Base-by-base conservation (phyloP, 345 rosid genomes). In the Abelmoschus esculentus region DNA sequence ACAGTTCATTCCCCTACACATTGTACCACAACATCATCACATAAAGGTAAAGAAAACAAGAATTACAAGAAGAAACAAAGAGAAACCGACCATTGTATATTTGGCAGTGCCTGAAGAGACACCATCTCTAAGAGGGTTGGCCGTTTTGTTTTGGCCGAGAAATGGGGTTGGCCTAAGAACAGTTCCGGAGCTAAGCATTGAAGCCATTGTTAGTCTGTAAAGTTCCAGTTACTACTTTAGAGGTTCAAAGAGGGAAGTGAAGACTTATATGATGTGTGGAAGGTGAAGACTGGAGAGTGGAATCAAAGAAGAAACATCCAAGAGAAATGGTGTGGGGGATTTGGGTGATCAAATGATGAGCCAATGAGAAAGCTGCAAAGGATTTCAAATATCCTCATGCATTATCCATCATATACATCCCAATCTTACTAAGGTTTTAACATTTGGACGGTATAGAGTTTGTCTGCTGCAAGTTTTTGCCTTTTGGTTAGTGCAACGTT, bases 61-160 rank as follows among this genome's bases (percentile, higher is more conserved):
- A 52, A 66, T 9, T 42, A 2, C 5, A 49, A 15, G 17, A 49
- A 49, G 18, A 22, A 56, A 19, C 1, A 22, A 19, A 55, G 5
- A 26, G 36, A 26, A 12, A 42, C 47, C 11, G 67, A 93, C 96
- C 98, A 93, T 91, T 67, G 84, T 81, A 87, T 77, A 93, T 57
- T 86, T 93, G 77, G 76, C 83, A 74, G 79, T 71, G 61, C 90
- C 93, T 80, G 81, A 52, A 63, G 95, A 69, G 75, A 88, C 89
- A 76, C 74, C 88, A 83, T 89, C 91, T 79, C 83, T 82, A 34
- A 89, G 78, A 74, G 93, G 74, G 85, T 89, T 91, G 7, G 76
- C 83, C 77, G 60, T 82, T 36, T 77, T 72, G 79, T 79, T 83
- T 55, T 87, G 91, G 70, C 96, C 96, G 67, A 95, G 88, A 72